These are phyloP conservation scores for Candida maesae DNA, from an alignment of 805 yeast genomes.

Conservation along the genomic window DNA sequence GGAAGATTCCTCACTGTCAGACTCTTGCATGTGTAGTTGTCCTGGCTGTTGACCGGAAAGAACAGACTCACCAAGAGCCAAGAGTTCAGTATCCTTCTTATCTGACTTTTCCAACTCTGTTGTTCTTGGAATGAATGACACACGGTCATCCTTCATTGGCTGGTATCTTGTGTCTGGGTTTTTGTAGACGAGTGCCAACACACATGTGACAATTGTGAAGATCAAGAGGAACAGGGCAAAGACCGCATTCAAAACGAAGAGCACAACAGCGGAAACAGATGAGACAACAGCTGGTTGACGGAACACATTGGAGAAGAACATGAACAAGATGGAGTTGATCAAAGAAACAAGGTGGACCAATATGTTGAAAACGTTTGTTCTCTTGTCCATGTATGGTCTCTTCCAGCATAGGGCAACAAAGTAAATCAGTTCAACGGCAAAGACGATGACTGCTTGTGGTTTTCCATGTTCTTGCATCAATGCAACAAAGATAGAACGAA, in stretches of 20 bases:
- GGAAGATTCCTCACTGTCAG: conserved; percentile 13
- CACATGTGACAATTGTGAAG: conserved; percentile 84
- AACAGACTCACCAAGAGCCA: conserved; percentile 29
- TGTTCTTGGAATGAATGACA: conserved; percentile 80
- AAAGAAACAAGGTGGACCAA: conserved; percentile 75
- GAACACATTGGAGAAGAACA: conserved; percentile 84
- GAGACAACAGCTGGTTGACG: conserved; percentile 84
- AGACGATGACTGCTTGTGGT: conserved; percentile 73
- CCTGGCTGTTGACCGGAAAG: conserved; percentile 28
- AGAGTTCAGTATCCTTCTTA: conserved; percentile 27
- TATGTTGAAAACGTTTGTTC: conserved; percentile 92
- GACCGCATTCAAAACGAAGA: conserved; percentile 84
- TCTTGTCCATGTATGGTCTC: conserved; percentile 91
- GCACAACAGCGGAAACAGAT: conserved; percentile 86
- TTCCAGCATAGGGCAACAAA: conserved; percentile 60
- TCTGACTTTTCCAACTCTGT: conserved; percentile 23
- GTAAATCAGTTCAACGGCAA: conserved; percentile 71
- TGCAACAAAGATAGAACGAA: conserved; percentile 82
- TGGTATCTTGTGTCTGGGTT: conserved; percentile 95
- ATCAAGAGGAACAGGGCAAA: conserved; percentile 79
- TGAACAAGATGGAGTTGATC: conserved; percentile 78
- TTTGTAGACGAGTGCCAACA: conserved; percentile 76
- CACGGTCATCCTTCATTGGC: conserved; percentile 95
- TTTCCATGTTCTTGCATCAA: conserved; percentile 79
- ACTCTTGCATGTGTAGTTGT: conserved; percentile 16